Percentiles rank a stretch among this genome's conserved stretches.
Evolutionary conservation across 805 yeast species (phyloP).

Genomic region (Wickerhamomyces chaumierensis): DNA sequence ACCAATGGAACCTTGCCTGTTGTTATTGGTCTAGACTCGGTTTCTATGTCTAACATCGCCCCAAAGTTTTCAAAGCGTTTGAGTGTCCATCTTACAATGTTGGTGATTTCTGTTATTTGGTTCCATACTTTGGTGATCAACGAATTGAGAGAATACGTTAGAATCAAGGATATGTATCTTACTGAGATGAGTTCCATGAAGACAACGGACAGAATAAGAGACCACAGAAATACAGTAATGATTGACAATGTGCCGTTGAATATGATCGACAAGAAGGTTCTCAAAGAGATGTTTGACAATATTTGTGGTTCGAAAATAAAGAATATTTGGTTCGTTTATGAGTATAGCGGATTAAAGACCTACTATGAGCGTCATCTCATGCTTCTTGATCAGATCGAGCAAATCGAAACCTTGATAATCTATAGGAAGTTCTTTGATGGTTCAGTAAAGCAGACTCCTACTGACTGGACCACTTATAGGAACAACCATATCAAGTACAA

Average conservation of each 20-base stretch:
- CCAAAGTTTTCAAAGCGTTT: slow-evolving; percentile 35
- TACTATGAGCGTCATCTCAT: slow-evolving; percentile 20
- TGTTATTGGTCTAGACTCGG: slow-evolving; percentile 44
- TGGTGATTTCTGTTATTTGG: slow-evolving; percentile 40
- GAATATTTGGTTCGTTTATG: slow-evolving; percentile 48
- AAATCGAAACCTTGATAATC: slow-evolving; percentile 25
- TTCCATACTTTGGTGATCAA: slow-evolving; percentile 43
- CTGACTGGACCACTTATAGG: background rate
- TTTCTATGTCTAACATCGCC: slow-evolving; percentile 65
- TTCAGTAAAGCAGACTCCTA: background rate
- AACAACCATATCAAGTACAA: background rate
- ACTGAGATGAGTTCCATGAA: slow-evolving; percentile 14
- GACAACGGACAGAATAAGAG: slow-evolving; percentile 13
- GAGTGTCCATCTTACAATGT: slow-evolving; percentile 52
- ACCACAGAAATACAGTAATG: slow-evolving; percentile 24
- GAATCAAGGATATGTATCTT: slow-evolving; percentile 34
- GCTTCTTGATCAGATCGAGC: slow-evolving; percentile 27
- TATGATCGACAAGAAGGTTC: slow-evolving; percentile 11
- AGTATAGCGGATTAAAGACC: slow-evolving; percentile 26
- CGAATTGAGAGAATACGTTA: slow-evolving; percentile 44
- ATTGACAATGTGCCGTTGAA: slow-evolving; percentile 35
- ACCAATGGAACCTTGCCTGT: slow-evolving; percentile 16
- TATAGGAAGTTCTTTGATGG: slow-evolving; percentile 6
- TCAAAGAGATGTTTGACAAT: slow-evolving; percentile 15
- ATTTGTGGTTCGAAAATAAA: slow-evolving; percentile 37